Evolutionary conservation across 352 stramenopile genomes (phyloP), one percentile per base, ranked within the genome.

Genomic region (Phytophthora crassamura): DNA sequence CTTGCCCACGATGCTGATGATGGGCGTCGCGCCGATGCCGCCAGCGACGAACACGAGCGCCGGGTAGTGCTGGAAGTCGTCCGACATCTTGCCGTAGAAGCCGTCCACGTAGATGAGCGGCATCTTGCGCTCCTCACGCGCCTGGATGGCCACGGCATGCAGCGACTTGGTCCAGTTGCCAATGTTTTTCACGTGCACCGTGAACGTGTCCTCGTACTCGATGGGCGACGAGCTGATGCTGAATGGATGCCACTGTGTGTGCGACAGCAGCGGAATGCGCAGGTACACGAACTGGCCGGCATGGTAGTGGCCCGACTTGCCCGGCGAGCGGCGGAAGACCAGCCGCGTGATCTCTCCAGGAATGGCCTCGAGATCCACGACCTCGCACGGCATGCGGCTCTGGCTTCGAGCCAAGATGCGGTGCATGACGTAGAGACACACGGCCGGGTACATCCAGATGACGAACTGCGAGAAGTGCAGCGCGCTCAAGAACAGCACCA

Each of bases 1-100:
- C 60, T 97, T 91, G 51, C 89, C 89, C 10, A 97, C 53, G 33
- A 97, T 86, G 43, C 84, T 95, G 45, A 97, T 91, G 35, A 97
- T 80, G 7, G 92, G 92, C 1, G 92, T 98, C 7, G 89, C 80
- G 18, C 92, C 90, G 49, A 98, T 96, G 53, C 91, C 91, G 75
- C 86, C 86, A 33, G 80, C 82, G 11, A 94, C 71, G 39, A 94
- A 88, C 30, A 94, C 83, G 0, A 94, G 78, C 61, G 84, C 81
- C 0, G 82, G 80, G 68, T 93, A 94, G 52, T 93, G 80, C 69
- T 93, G 80, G 59, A 93, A 93, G 41, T 89, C 82, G 41, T 93
- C 78, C 25, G 87, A 91, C 80, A 92, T 92, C 43, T 91, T 89
- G 52, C 85, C 87, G 69, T 94, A 93, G 63, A 90, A 92, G 0